Evolutionary conservation across 305 asterid genomes (phyloP).

Genomic region (Salvia sclarea): DNA sequence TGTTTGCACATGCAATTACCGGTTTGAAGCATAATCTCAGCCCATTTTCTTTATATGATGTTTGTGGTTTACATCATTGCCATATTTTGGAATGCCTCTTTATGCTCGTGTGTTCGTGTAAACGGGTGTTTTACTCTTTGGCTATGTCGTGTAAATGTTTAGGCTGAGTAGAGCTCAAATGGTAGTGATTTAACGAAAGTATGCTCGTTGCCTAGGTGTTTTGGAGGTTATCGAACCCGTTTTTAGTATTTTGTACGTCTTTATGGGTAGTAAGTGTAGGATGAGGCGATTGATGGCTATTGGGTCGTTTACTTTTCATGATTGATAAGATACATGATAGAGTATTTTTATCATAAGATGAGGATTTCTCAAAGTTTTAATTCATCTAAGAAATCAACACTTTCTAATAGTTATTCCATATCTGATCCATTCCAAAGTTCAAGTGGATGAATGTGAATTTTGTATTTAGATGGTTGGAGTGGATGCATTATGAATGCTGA

Average conservation of each 20-base stretch:
- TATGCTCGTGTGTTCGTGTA: not conserved
- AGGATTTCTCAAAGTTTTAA: too few relatives aligned
- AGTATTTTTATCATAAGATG: too few relatives aligned
- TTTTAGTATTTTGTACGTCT: not conserved
- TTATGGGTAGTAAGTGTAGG: not conserved
- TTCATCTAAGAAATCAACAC: too few relatives aligned
- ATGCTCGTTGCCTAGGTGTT: not conserved
- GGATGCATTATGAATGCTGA: not conserved
- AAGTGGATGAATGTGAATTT: not conserved
- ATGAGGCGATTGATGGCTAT: not conserved
- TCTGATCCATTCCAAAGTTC: not conserved
- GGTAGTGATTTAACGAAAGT: not conserved
- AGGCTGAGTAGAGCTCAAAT: not conserved
- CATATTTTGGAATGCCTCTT: not conserved
- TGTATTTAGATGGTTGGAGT: not conserved
- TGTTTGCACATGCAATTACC: conserved; percentile 15
- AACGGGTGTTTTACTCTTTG: not conserved
- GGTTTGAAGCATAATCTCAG: conserved; percentile 10
- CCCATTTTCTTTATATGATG: too few relatives aligned
- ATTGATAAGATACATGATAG: too few relatives aligned
- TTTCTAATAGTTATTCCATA: not conserved
- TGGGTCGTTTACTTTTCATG: too few relatives aligned
- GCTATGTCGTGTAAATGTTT: too few relatives aligned
- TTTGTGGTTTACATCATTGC: too few relatives aligned
- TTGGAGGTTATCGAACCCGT: not conserved